Conservation (phyloP, 1,284 basidiomycete species). For the Cutaneotrichosporon sp. region DNA sequence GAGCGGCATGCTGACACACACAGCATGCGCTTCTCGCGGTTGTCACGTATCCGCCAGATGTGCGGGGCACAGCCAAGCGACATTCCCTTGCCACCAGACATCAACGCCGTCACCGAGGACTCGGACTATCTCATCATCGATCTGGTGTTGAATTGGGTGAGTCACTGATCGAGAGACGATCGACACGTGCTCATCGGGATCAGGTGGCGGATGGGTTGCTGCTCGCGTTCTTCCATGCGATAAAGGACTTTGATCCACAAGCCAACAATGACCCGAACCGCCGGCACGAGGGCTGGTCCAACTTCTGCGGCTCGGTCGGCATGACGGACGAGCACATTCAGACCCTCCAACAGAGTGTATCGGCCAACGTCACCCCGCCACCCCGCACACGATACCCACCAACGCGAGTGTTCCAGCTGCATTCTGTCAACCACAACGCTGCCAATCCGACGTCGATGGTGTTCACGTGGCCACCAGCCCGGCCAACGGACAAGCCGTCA, state of each 20-base stretch:
- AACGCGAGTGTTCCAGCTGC: slow-evolving; percentile 52
- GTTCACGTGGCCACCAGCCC: slow-evolving; percentile 78
- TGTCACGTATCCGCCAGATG: slow-evolving; percentile 55
- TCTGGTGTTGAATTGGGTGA: slow-evolving; percentile 87
- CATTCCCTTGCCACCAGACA: slow-evolving; percentile 56
- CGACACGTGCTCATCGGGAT: slow-evolving; percentile 3
- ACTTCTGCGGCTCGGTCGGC: slow-evolving; percentile 82
- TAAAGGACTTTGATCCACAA: slow-evolving; percentile 60
- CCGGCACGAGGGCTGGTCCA: slow-evolving; percentile 80
- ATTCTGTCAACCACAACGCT: slow-evolving; percentile 10
- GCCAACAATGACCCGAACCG: slow-evolving; percentile 74
- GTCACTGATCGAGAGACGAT: slow-evolving; percentile 12
- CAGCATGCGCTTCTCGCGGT: slow-evolving; percentile 57
- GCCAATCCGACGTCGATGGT: slow-evolving; percentile 50
- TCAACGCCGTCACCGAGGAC: slow-evolving; percentile 70
- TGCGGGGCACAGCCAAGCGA: slow-evolving; percentile 54
- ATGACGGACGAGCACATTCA: slow-evolving; percentile 46
- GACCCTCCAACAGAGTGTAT: slow-evolving; percentile 36
- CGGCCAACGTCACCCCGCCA: slow-evolving; percentile 28
- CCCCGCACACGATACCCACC: slow-evolving; percentile 39
- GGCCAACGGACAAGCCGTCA: slow-evolving; percentile 28
- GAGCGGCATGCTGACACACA: slow-evolving; percentile 1
- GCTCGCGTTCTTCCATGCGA: slow-evolving; percentile 92
- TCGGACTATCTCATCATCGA: slow-evolving; percentile 83
- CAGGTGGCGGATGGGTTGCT: slow-evolving; percentile 78